These are phyloP conservation scores for Plasmodium reichenowi DNA, from an alignment of 169 alveolate genomes.

Conservation along the genomic window DNA sequence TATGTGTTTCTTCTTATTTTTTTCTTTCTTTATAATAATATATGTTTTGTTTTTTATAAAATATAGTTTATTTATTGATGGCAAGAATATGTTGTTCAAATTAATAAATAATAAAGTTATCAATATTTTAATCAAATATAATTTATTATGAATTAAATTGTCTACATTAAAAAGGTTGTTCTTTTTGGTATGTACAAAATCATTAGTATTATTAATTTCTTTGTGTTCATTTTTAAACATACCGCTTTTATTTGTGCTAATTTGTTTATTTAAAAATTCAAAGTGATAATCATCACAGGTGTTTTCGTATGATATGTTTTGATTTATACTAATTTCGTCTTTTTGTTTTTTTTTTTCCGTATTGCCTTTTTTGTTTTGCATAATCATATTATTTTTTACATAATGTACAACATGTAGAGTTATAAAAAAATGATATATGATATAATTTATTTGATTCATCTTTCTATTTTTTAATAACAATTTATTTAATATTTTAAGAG, in stretches of 20 bases:
- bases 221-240: not conserved
- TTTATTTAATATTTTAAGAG: conserved; percentile 7
- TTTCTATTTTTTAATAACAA: conserved; percentile 3
- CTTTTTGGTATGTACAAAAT: not conserved
- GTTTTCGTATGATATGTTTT: no score
- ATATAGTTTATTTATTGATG: conserved; percentile 17
- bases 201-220: not conserved
- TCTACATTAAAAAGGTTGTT: conserved; percentile 10
- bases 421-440: conserved; percentile 34
- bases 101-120: conserved; percentile 22
- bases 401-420: conserved; percentile 16
- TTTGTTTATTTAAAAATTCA: not conserved
- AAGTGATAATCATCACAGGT: no score
- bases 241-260: not conserved
- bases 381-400: not conserved
- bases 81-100: conserved; percentile 23
- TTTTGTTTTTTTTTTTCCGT: not conserved
- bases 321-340: no score
- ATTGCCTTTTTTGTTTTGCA: not conserved
- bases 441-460: not conserved
- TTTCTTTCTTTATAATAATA: not conserved
- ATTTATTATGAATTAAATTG: not conserved
- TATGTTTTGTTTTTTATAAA: conserved; percentile 11
- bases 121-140: conserved; percentile 2
- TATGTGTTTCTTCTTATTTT: not conserved